Evolutionary conservation across 2,329 filamentous ascomycete genomes (phyloP).

Genomic region (Cladophialophora exuberans): DNA sequence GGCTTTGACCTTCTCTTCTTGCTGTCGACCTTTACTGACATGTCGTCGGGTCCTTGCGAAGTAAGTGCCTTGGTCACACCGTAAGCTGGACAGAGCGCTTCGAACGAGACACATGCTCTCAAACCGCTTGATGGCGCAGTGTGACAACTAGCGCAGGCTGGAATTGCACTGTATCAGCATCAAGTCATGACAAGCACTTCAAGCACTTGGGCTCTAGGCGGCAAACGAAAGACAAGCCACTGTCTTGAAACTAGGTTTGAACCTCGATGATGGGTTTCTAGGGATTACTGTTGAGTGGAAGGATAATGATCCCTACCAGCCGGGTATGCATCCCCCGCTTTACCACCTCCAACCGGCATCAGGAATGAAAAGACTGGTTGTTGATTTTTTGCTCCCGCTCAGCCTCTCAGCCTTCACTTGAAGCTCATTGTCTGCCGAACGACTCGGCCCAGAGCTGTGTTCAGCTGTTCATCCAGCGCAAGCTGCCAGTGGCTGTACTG

Average conservation of each 20-base stretch:
- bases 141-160: neutral
- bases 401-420: neutral
- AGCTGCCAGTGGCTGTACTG: neutral
- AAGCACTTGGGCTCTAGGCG: neutral
- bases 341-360: slow-evolving; percentile 1
- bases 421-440: neutral
- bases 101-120: neutral
- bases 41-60: no score
- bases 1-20: no score
- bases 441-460: no score
- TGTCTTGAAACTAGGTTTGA: neutral
- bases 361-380: neutral
- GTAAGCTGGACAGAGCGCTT: neutral
- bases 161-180: no score
- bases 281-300: neutral
- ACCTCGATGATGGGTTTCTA: slow-evolving; percentile 2
- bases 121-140: neutral
- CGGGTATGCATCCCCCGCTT: slow-evolving; percentile 9
- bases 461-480: neutral
- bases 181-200: neutral
- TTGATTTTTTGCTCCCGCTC: neutral
- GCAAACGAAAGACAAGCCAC: neutral
- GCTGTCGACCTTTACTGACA: no score
- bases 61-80: no score
- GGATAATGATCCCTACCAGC: slow-evolving; percentile 7